A percentile compares a stretch with the other conserved stretches of the same genome.
Conservation (phyloP, 1,284 basidiomycete genomes). For the Phaffia rhodozyma region DNA sequence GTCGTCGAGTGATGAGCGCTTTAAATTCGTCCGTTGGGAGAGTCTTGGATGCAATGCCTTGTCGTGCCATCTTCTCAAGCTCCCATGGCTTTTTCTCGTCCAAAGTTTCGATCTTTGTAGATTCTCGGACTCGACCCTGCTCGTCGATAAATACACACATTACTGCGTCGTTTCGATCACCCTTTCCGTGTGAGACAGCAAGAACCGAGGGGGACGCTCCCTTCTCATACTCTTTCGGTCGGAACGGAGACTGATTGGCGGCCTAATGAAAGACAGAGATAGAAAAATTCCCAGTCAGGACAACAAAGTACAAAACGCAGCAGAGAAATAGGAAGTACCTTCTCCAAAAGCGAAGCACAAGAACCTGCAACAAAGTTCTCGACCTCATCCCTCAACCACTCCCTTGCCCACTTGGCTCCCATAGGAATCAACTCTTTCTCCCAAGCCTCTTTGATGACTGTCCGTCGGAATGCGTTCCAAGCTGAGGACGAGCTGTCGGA, state of each 20-base stretch:
- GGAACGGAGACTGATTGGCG: constrained; percentile 53
- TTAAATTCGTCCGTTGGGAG: constrained; percentile 46
- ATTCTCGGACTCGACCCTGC: constrained; percentile 75
- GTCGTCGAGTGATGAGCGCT: constrained; percentile 65
- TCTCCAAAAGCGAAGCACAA: constrained; percentile 56
- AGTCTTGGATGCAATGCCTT: not conserved
- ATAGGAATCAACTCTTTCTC: constrained; percentile 68
- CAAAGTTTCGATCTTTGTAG: constrained; percentile 78
- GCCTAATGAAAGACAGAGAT: constrained; percentile 42
- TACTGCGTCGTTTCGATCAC: constrained; percentile 83
- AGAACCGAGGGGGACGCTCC: constrained; percentile 74
- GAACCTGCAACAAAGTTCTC: constrained; percentile 66
- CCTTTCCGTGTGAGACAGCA: constrained; percentile 87
- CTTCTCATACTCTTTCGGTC: constrained; percentile 47
- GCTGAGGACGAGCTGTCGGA: constrained; percentile 62
- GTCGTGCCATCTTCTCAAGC: constrained; percentile 22
- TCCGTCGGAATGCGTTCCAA: constrained; percentile 85
- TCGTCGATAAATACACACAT: constrained; percentile 76
- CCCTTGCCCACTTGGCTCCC: constrained; percentile 74
- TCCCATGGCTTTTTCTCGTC: constrained; percentile 52
- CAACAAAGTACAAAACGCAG: not conserved
- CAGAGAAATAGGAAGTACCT: constrained; percentile 41
- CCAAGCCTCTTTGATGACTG: constrained; percentile 65
- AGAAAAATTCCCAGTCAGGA: constrained; percentile 21
- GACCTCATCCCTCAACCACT: constrained; percentile 78